Conservation (phyloP, 2,329 filamentous ascomycete genomes). For the Fusarium fracticaudum region DNA sequence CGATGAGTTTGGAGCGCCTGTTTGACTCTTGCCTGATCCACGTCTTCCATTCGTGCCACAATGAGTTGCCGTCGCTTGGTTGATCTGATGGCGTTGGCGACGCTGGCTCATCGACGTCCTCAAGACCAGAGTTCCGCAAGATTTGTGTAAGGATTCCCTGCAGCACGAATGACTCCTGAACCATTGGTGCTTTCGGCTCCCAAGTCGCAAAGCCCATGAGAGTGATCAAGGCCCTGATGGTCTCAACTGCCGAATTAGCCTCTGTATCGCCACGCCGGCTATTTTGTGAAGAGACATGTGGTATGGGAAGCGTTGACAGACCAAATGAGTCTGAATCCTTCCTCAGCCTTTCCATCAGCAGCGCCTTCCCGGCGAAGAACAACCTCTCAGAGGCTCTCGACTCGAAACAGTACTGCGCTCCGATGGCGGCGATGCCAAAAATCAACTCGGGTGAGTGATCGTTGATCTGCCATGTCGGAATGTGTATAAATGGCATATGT, state of each 20-base stretch:
- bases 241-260: slow-evolving; percentile 36
- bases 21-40: slow-evolving; percentile 48
- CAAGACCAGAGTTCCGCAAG: slow-evolving; percentile 47
- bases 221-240: slow-evolving; percentile 47
- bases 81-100: background rate
- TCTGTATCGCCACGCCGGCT: background rate
- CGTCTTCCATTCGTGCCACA: slow-evolving; percentile 39
- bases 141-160: slow-evolving; percentile 48
- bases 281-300: slow-evolving; percentile 21
- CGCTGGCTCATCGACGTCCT: slow-evolving; percentile 29
- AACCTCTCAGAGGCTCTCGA: slow-evolving; percentile 47
- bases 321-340: slow-evolving; percentile 36
- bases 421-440: slow-evolving; percentile 47
- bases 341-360: slow-evolving; percentile 45
- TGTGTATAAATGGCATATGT: slow-evolving; percentile 52
- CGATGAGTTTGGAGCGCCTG: slow-evolving; percentile 50
- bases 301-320: background rate
- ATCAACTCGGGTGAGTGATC: slow-evolving; percentile 48
- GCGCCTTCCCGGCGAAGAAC: slow-evolving; percentile 46
- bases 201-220: slow-evolving; percentile 53
- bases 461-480: slow-evolving; percentile 46
- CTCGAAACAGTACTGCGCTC: slow-evolving; percentile 53
- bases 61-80: background rate
- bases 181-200: slow-evolving; percentile 46
- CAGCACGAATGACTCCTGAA: slow-evolving; percentile 49